Conservation (phyloP, 1,284 basidiomycete species). For the Veloboletus limbatus region DNA sequence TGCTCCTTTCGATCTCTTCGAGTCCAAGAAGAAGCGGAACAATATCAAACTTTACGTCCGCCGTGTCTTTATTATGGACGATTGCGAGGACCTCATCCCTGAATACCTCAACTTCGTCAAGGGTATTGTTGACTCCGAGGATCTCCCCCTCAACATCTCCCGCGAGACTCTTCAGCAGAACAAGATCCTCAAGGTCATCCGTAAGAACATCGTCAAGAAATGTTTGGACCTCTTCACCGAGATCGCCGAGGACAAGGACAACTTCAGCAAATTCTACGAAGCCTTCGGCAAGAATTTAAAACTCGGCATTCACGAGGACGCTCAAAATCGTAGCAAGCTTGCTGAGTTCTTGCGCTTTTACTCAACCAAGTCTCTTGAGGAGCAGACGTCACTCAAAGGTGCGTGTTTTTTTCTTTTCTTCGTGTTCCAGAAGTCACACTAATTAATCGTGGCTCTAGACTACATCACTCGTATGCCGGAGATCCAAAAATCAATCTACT, state of each 20-base stretch:
- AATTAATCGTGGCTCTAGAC: constrained; percentile 52
- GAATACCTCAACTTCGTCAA: constrained; percentile 99
- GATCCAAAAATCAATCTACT: constrained; percentile 99
- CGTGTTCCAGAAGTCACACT: constrained; percentile 3
- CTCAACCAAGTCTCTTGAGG: constrained; percentile 94
- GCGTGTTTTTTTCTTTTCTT: constrained; percentile 21
- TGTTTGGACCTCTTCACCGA: constrained; percentile 93
- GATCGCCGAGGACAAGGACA: constrained; percentile 99
- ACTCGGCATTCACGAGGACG: constrained; percentile 99
- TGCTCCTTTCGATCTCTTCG: constrained; percentile 98
- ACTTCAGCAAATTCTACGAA: constrained; percentile 97
- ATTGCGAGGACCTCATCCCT: constrained; percentile 99
- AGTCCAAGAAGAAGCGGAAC: constrained; percentile 99
- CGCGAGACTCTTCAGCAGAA: constrained; percentile 99
- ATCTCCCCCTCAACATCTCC: constrained; percentile 99
- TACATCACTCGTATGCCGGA: constrained; percentile 99
- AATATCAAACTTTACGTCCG: constrained; percentile 99
- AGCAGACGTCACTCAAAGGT: constrained; percentile 94
- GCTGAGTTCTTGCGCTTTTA: constrained; percentile 99
- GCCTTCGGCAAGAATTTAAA: constrained; percentile 97
- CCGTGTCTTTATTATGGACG: constrained; percentile 99
- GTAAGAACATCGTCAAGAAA: constrained; percentile 99
- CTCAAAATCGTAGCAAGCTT: constrained; percentile 98
- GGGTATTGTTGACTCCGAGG: constrained; percentile 99
- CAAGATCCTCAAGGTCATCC: constrained; percentile 99